Conservation (phyloP, 2,329 filamentous ascomycete genomes). For the Rhinocladiella similis region DNA sequence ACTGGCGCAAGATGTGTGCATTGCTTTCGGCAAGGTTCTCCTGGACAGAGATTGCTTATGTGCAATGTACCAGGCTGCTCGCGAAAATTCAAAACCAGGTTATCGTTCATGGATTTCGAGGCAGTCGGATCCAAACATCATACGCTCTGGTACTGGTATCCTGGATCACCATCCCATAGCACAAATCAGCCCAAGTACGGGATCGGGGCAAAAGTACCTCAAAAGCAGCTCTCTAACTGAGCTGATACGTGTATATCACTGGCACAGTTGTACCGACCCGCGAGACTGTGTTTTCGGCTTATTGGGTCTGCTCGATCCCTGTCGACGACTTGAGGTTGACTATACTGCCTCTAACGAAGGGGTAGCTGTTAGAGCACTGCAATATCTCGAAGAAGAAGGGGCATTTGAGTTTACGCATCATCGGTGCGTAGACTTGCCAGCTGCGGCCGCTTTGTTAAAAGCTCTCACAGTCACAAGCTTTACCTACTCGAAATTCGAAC, state of each 20-base stretch:
- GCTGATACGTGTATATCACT: not conserved
- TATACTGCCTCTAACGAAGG: not conserved
- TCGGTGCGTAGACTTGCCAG: not conserved
- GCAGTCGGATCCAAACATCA: not conserved
- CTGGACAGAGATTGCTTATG: not conserved
- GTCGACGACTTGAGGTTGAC: not conserved
- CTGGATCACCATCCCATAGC: slow-evolving; percentile 1
- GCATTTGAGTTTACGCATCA: not conserved
- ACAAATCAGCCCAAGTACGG: not conserved
- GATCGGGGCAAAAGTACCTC: not conserved
- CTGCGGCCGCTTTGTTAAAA: not conserved
- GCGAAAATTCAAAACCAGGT: not conserved
- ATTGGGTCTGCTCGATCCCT: not conserved
- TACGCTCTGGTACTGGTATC: not conserved
- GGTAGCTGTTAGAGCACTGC: not conserved
- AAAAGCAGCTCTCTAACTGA: not conserved
- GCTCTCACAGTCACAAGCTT: not conserved
- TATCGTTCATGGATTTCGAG: not conserved
- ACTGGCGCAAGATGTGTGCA: not conserved
- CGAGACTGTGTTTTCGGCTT: slow-evolving; percentile 6
- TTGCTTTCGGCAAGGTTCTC: not conserved
- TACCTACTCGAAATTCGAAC: not conserved
- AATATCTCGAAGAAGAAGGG: not conserved
- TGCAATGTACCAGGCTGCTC: not conserved
- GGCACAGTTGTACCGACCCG: not conserved